Percentiles rank a stretch among this genome's conserved stretches.
Conservation (phyloP, 139 green algal genomes). For the Mychonastes homosphaera region DNA sequence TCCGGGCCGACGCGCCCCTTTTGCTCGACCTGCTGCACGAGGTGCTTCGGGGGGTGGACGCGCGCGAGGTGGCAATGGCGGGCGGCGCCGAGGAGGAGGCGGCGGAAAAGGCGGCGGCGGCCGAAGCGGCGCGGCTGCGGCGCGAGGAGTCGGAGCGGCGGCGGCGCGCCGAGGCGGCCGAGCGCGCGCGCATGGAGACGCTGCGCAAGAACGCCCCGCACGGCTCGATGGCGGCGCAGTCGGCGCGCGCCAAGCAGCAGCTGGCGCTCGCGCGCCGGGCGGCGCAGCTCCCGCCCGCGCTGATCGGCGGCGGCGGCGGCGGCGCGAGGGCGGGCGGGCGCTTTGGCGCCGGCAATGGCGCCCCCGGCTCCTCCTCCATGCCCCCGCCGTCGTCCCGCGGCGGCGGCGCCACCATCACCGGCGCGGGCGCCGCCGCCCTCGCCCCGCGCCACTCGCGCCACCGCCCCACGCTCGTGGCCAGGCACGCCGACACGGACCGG, state of each 20-base stretch:
- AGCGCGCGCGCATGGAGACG: neutral
- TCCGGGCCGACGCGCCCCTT: conserved; percentile 47
- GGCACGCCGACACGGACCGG: conserved; percentile 1
- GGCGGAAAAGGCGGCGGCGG: conserved; percentile 12
- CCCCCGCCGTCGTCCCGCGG: neutral
- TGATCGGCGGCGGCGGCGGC: too few relatives aligned
- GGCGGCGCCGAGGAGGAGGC: conserved; percentile 2
- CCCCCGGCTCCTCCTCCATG: neutral
- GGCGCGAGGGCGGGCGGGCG: too few relatives aligned
- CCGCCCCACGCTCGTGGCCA: conserved; percentile 10
- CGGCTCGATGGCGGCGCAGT: neutral
- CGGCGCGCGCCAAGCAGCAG: neutral
- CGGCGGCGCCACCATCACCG: neutral
- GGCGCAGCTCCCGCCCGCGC: neutral
- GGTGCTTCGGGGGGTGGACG: conserved; percentile 27
- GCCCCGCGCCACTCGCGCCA: conserved; percentile 2
- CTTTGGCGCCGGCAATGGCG: neutral
- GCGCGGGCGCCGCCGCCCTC: neutral
- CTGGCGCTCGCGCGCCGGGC: neutral
- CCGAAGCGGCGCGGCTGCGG: neutral
- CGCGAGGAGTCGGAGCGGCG: neutral
- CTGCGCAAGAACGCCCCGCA: too few relatives aligned
- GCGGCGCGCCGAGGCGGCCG: neutral
- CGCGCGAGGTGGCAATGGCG: neutral
- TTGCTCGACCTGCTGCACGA: conserved; percentile 61